Evolutionary conservation across 225 moss, liverwort and hornwort species (phyloP), one percentile per base, ranked within the genome.

Genomic region (Neckera pumila): DNA sequence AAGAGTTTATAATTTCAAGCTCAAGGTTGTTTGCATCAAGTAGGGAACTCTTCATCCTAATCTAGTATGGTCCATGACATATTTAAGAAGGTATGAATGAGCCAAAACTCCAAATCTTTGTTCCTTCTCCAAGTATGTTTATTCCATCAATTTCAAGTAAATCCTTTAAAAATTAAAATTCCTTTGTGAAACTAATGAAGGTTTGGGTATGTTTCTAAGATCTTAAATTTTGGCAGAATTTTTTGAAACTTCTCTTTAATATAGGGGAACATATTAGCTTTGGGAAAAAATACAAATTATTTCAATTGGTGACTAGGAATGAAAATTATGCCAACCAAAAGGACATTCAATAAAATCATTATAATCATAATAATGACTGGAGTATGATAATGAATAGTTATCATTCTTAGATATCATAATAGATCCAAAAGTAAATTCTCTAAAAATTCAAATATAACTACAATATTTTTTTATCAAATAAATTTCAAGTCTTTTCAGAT

Each of bases 11-110:
- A 4, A 30, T 47, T 45, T 73, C 6, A 30, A 18, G 6, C 16
- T 73, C 25, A 45, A 73, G 9, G 0, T 31, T 30, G 12, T 31
- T 74, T 47, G 30, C 19, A 47, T 4, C 0, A 1, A 74, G 0
- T 3, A 11, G 0, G 2, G 1, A 47, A 74, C 0, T 74, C 5
- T 30, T 31, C 1, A 47, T 0, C 10, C 11, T 31, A 30, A 17
- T 30, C 7, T 7, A 19, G 11, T 11, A 12, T 47, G 7, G 3
- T 43, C 6, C 3, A 16, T 27, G 17, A 72, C 1, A 10, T 43
- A 27, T 5, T 42, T 0, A 5, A 0, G 0, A 0, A 13, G 7
- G 0, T 27, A 8, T 71, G 3, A 71, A 42, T 71, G 27, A 42
- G 4, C 3, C 27, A 5, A 42, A 40, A 71, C 1, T 40, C 15